A percentile compares a stretch with the other conserved stretches of the same genome.
These are phyloP conservation scores for Rhodofomes roseus DNA, from an alignment of 1,284 basidiomycete species.

Conservation along the genomic window DNA sequence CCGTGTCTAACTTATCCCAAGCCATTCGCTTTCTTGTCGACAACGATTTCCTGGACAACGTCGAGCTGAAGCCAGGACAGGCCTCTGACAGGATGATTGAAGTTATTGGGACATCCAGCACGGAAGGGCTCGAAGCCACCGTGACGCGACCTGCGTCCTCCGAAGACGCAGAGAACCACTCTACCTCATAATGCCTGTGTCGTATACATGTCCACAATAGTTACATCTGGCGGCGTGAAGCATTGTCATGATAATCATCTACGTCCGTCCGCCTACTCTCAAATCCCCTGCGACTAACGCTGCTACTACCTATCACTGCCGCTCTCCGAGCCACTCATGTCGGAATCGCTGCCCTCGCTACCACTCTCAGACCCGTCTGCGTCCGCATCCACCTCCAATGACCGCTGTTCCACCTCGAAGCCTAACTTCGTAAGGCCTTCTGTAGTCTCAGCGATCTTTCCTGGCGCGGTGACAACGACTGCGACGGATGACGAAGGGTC, in stretches of 20 bases:
- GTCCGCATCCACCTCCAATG: conserved; percentile 60
- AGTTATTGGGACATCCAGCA: conserved; percentile 36
- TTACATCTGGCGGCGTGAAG: neutral
- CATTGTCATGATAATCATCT: conserved; percentile 4
- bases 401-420: conserved; percentile 75
- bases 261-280: conserved; percentile 8
- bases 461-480: conserved; percentile 79
- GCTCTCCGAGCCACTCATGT: conserved; percentile 27
- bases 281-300: neutral
- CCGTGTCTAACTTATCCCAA: conserved; percentile 91
- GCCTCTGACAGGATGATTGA: conserved; percentile 67
- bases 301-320: conserved; percentile 14
- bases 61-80: conserved; percentile 82
- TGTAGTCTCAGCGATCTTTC: conserved; percentile 75
- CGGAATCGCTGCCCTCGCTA: conserved; percentile 21
- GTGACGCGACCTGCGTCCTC: neutral
- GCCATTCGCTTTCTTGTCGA: conserved; percentile 90
- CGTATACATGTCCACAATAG: neutral
- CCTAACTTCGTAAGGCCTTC: conserved; percentile 64
- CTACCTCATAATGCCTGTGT: neutral
- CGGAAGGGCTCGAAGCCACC: neutral
- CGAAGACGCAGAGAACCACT: neutral
- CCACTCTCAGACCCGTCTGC: conserved; percentile 24
- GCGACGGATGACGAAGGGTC: conserved; percentile 74
- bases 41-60: conserved; percentile 84